A percentile compares a stretch with the other conserved stretches of the same genome.
Evolutionary conservation across 2,329 filamentous ascomycete species (phyloP).

Genomic region (Mycosphaerella sp.): DNA sequence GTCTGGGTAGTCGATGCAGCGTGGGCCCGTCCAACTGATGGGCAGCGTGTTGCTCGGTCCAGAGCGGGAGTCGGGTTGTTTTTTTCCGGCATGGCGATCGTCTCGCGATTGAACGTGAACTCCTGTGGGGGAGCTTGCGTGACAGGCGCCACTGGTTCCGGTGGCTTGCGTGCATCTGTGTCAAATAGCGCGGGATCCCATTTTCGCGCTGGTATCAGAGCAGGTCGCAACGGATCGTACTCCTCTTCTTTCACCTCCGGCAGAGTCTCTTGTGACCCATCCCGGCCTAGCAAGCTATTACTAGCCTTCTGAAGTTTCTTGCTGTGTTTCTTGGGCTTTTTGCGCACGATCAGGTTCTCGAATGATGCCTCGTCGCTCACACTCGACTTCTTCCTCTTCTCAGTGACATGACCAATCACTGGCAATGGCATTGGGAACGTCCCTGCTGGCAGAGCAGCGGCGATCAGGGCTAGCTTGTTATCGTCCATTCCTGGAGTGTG

Average conservation of each 20-base stretch:
- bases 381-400: constrained; percentile 12
- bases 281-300: constrained; percentile 18
- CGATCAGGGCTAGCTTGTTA: constrained; percentile 39
- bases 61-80: not conserved
- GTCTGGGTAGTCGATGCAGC: not conserved
- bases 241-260: constrained; percentile 41
- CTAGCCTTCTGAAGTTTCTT: constrained; percentile 30
- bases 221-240: constrained; percentile 43
- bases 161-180: constrained; percentile 26
- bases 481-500: constrained; percentile 52
- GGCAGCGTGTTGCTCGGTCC: constrained; percentile 15
- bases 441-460: constrained; percentile 30
- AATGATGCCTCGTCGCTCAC: constrained; percentile 18
- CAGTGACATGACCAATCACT: constrained; percentile 36
- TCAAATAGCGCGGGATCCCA: constrained; percentile 29
- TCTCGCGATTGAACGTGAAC: constrained; percentile 21
- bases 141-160: not conserved
- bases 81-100: constrained; percentile 22
- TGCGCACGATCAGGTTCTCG: constrained; percentile 23
- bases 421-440: constrained; percentile 41
- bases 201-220: constrained; percentile 16
- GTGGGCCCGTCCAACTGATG: constrained; percentile 19
- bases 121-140: not conserved
- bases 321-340: constrained; percentile 23
- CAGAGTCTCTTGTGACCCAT: constrained; percentile 27